Conservation (phyloP, 2,329 filamentous ascomycete species). For the Phoma herbarum region DNA sequence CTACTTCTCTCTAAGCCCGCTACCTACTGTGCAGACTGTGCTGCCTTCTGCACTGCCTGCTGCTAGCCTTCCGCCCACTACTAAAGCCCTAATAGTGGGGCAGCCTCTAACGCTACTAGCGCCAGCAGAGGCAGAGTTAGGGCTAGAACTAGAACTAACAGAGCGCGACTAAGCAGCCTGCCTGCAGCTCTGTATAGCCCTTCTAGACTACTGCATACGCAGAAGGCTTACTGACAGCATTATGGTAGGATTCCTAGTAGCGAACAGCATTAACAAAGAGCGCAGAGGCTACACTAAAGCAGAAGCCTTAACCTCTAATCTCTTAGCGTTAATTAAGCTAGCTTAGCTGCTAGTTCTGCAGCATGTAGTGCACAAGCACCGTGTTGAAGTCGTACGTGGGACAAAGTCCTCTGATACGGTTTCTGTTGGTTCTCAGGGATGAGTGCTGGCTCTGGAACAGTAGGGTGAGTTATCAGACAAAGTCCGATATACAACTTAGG, state of each 20-base stretch:
- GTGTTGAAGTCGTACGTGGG: no score
- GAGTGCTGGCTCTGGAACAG: no score
- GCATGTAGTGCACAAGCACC: neutral
- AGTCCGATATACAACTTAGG: no score
- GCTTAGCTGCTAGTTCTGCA: neutral
- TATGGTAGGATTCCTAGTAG: neutral
- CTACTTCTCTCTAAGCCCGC: neutral
- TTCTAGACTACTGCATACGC: neutral
- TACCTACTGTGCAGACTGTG: neutral
- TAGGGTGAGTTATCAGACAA: no score
- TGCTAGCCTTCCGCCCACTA: neutral
- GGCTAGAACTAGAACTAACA: neutral
- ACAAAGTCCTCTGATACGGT: no score
- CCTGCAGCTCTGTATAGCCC: neutral
- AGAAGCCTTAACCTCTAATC: neutral
- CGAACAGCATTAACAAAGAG: neutral
- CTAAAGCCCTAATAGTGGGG: no score
- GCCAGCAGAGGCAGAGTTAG: neutral
- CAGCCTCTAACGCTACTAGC: no score
- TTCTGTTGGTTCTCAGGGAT: no score
- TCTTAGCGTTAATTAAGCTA: neutral
- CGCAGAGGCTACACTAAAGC: neutral
- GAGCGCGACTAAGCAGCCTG: neutral
- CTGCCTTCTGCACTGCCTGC: no score
- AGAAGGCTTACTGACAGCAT: neutral